Conservation (phyloP, 2,329 filamentous ascomycete genomes). For the Claviceps pusilla region DNA sequence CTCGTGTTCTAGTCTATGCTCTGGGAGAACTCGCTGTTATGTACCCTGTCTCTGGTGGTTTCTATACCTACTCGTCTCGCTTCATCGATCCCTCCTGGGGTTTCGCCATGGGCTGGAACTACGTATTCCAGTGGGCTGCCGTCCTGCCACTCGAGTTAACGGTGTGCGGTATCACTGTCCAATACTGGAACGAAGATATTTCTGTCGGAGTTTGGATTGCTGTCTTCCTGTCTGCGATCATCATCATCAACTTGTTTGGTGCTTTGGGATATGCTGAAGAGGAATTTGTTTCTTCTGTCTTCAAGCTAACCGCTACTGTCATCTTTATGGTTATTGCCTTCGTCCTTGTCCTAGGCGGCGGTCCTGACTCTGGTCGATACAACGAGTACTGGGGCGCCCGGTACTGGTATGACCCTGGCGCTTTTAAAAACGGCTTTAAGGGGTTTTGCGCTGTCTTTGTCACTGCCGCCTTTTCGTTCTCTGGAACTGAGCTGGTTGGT, state of each 20-base stretch:
- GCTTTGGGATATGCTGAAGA: constrained; percentile 35
- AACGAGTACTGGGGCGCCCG: constrained; percentile 33
- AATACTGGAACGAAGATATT: constrained; percentile 32
- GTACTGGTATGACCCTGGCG: constrained; percentile 34
- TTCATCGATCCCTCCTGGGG: constrained; percentile 46
- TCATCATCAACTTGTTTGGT: constrained; percentile 35
- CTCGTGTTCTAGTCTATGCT: constrained; percentile 28
- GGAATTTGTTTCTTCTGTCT: constrained; percentile 35
- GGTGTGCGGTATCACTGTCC: constrained; percentile 34
- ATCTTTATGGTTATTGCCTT: constrained; percentile 48
- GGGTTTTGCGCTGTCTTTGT: constrained; percentile 60
- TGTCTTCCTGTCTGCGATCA: constrained; percentile 32
- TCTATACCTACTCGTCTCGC: constrained; percentile 42
- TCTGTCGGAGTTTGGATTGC: constrained; percentile 34
- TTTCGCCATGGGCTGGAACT: constrained; percentile 38
- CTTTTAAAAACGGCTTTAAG: constrained; percentile 59
- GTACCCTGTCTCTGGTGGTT: constrained; percentile 43
- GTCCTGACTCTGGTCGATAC: constrained; percentile 33
- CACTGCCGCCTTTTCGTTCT: constrained; percentile 58
- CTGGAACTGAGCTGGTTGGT: constrained; percentile 53
- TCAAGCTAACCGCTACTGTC: constrained; percentile 39
- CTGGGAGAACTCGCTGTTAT: constrained; percentile 43
- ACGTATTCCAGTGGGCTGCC: constrained; percentile 32
- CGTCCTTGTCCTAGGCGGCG: constrained; percentile 44
- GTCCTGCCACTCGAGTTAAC: constrained; percentile 33